Evolutionary conservation across 371 early-diverging fungal species (phyloP).

Genomic region (Thermomucor indicae-seudaticae): DNA sequence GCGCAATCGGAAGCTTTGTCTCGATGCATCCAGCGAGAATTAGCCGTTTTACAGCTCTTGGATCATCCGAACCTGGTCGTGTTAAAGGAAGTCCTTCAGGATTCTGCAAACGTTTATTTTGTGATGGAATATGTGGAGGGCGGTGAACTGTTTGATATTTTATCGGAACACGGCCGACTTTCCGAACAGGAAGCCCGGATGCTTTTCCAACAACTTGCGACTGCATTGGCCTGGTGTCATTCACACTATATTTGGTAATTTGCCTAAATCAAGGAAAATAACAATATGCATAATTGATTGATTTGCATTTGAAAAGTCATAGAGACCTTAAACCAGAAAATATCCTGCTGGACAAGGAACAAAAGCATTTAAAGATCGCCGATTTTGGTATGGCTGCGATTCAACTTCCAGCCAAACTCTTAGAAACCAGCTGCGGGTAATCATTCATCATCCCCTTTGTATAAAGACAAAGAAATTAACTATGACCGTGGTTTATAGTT

Average conservation of each 20-base stretch:
- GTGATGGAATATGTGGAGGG: slow-evolving; percentile 96
- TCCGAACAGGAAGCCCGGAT: slow-evolving; percentile 80
- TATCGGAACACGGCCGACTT: slow-evolving; percentile 81
- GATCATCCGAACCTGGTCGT: slow-evolving; percentile 88
- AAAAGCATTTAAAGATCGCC: slow-evolving; percentile 73
- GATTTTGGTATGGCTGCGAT: slow-evolving; percentile 85
- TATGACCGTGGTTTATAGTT: no score
- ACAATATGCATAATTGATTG: not conserved
- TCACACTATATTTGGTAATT: slow-evolving; percentile 78
- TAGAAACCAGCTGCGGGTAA: slow-evolving; percentile 79
- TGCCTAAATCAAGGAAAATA: slow-evolving; percentile 6
- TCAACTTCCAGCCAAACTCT: slow-evolving; percentile 54
- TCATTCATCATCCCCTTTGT: not conserved
- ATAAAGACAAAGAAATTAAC: not conserved
- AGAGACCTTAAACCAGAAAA: slow-evolving; percentile 72
- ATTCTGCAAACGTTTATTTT: slow-evolving; percentile 65
- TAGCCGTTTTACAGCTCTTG: slow-evolving; percentile 85
- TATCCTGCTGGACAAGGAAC: slow-evolving; percentile 60
- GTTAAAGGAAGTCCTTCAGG: slow-evolving; percentile 83
- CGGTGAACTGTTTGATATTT: slow-evolving; percentile 90
- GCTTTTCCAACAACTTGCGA: slow-evolving; percentile 91
- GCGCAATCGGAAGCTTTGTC: slow-evolving; percentile 50
- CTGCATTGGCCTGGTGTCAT: slow-evolving; percentile 92
- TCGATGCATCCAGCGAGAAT: slow-evolving; percentile 84
- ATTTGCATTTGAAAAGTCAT: slow-evolving; percentile 29